Evolutionary conservation across 257 asterid species (phyloP), one percentile per base, ranked within the genome.

Genomic region (Penstemon davidsonii): DNA sequence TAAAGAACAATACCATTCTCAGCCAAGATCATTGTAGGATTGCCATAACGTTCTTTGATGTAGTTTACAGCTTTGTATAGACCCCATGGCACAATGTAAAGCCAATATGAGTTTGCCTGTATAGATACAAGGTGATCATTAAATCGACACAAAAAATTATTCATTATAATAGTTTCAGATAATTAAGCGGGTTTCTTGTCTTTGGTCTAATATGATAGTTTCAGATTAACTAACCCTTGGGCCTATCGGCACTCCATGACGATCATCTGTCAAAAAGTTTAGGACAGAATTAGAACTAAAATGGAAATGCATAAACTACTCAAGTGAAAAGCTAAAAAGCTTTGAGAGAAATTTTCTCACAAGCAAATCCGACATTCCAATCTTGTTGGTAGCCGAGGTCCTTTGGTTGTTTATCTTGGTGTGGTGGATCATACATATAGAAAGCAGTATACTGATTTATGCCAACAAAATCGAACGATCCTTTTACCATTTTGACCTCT

Each of bases 41-140:
- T 93, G 19, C 88, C 88, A 59, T 93, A 93, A 3, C 45, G 76
- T 67, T 90, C 96, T 72, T 94, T 94, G 69, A 94, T 80, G 64
- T 94, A 94, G 74, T 74, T 85, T 18, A 94, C 83, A 25, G 97
- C 96, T 70, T 91, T 90, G 88, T 84, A 79, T 7, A 94, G 68
- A 33, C 99, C 99, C 95, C 96, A 90, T 10, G 99, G 99, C 42
- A 90, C 96, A 9, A 84, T 85, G 82, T 94, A 94, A 2, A 94
- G 92, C 97, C 96, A 94, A 5, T 87, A 65, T 1, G 99, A 93
- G 54, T 83, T 76, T 19, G 95, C 96, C 99, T 88, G 73, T 61
- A 68, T 1, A 38, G 13, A 61, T 25, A 15, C 8, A 12, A 60
- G 33, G 45, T n/a, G 40, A 43, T 9, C 36, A 70, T 39, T 47